Evolutionary conservation across 805 yeast species (phyloP).

Genomic region (Saccharomycopsis olivae): DNA sequence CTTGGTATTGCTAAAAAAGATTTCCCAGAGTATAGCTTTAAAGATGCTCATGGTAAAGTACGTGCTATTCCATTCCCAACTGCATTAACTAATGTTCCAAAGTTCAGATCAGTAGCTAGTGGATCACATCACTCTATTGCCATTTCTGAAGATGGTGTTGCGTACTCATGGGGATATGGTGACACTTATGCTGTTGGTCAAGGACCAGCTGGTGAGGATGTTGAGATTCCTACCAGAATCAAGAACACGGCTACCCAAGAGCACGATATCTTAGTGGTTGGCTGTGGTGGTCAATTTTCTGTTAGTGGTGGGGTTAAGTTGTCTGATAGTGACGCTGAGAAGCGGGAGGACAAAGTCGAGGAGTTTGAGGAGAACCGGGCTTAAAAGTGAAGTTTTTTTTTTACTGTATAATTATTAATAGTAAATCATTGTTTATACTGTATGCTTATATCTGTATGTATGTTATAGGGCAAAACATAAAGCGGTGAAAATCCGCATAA

Average conservation of each 20-base stretch:
- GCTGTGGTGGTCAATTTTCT: slow-evolving; percentile 97
- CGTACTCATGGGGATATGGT: slow-evolving; percentile 96
- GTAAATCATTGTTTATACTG: too few relatives aligned
- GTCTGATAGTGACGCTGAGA: slow-evolving; percentile 30
- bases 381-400: not conserved
- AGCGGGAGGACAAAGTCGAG: slow-evolving; percentile 39
- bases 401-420: too few relatives aligned
- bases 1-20: slow-evolving; percentile 63
- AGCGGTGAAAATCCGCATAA: too few relatives aligned
- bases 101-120: slow-evolving; percentile 50
- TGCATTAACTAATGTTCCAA: slow-evolving; percentile 46
- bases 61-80: slow-evolving; percentile 86
- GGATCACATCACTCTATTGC: slow-evolving; percentile 95
- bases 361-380: not conserved
- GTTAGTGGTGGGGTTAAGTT: slow-evolving; percentile 66
- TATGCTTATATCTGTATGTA: too few relatives aligned
- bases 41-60: slow-evolving; percentile 69
- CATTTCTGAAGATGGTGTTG: slow-evolving; percentile 71
- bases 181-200: slow-evolving; percentile 95
- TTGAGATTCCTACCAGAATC: slow-evolving; percentile 79
- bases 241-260: slow-evolving; percentile 87
- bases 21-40: slow-evolving; percentile 61
- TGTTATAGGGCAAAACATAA: too few relatives aligned
- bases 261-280: slow-evolving; percentile 57
- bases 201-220: slow-evolving; percentile 81